phyloP scores from a whole-genome alignment of 164 flowering plant genomes.

The Tetracentron sinense region DNA sequence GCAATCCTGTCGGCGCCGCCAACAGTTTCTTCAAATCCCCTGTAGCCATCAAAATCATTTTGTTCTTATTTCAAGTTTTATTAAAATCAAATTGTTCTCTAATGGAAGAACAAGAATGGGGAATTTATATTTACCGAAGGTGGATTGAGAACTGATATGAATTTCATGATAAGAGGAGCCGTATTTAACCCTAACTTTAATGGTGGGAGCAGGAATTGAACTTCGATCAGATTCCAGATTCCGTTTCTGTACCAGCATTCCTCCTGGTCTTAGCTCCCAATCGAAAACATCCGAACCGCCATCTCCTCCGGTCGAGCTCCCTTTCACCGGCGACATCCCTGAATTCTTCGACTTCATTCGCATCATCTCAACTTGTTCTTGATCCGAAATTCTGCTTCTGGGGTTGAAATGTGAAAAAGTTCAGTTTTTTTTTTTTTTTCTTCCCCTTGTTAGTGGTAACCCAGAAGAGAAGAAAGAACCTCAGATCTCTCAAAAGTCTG shows the following conservation, averaged over 20 bases:
- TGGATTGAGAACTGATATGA: slow-evolving; percentile 68
- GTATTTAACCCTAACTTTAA: slow-evolving; percentile 77
- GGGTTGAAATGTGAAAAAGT: neutral
- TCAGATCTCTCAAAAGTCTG: slow-evolving; percentile 28
- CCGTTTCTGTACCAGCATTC: slow-evolving; percentile 95
- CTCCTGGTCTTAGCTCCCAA: slow-evolving; percentile 94
- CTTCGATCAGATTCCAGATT: slow-evolving; percentile 43
- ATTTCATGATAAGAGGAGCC: slow-evolving; percentile 69
- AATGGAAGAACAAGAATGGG: neutral
- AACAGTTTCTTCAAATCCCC: slow-evolving; percentile 92
- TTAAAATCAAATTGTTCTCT: neutral
- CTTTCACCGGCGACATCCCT: slow-evolving; percentile 27
- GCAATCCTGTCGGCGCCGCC: slow-evolving; percentile 68
- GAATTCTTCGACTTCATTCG: slow-evolving; percentile 40
- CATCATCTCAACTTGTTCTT: slow-evolving; percentile 44
- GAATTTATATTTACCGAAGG: slow-evolving; percentile 55
- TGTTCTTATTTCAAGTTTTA: neutral
- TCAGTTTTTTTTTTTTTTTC: neutral
- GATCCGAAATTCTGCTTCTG: neutral
- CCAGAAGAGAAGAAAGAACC: slow-evolving; percentile 9
- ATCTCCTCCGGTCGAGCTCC: too few species aligned
- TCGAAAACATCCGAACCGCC: slow-evolving; percentile 29
- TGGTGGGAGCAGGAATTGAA: slow-evolving; percentile 50
- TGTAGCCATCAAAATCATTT: slow-evolving; percentile 22
- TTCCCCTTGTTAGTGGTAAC: slow-evolving; percentile 3